A percentile compares a stretch with the other conserved stretches of the same genome.
These are phyloP conservation scores for Colletotrichum higginsianum DNA, from an alignment of 2,329 filamentous ascomycete species.

Conservation along the genomic window DNA sequence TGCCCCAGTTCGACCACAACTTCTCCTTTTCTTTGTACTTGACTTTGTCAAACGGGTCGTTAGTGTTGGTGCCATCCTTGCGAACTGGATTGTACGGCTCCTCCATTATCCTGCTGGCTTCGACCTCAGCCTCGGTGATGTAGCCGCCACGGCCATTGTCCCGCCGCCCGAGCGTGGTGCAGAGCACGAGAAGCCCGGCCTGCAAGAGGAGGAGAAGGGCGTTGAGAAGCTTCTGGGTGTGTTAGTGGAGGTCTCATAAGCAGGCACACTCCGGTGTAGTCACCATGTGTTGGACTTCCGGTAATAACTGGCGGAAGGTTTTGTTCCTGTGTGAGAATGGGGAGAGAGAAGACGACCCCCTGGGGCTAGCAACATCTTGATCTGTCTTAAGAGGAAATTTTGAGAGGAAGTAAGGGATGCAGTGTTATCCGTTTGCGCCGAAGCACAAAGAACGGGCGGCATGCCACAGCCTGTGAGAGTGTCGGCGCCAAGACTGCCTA, in stretches of 20 bases:
- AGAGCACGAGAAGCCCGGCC: background rate
- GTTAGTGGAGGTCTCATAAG: background rate
- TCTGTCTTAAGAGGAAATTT: too few relatives aligned
- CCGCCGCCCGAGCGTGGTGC: background rate
- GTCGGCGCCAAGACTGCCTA: background rate
- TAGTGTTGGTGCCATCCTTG: background rate
- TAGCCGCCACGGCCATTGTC: background rate
- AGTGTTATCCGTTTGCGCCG: background rate
- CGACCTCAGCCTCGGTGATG: background rate
- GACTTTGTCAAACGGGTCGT: background rate
- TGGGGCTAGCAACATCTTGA: too few relatives aligned
- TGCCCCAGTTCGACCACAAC: background rate
- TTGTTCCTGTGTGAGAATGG: too few relatives aligned
- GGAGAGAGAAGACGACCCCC: background rate
- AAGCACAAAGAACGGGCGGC: background rate
- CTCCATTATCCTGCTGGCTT: background rate
- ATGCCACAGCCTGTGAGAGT: too few relatives aligned
- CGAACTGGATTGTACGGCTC: background rate
- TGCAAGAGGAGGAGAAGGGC: constrained; percentile 1
- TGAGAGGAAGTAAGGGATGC: background rate
- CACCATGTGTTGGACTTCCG: background rate
- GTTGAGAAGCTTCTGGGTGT: background rate
- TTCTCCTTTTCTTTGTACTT: background rate
- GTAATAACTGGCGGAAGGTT: background rate
- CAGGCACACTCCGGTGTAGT: background rate